Percentiles rank a stretch among this genome's conserved stretches.
Evolutionary conservation across 176 grass and related monocot species (phyloP).

Genomic region (Aegilops bicornis): DNA sequence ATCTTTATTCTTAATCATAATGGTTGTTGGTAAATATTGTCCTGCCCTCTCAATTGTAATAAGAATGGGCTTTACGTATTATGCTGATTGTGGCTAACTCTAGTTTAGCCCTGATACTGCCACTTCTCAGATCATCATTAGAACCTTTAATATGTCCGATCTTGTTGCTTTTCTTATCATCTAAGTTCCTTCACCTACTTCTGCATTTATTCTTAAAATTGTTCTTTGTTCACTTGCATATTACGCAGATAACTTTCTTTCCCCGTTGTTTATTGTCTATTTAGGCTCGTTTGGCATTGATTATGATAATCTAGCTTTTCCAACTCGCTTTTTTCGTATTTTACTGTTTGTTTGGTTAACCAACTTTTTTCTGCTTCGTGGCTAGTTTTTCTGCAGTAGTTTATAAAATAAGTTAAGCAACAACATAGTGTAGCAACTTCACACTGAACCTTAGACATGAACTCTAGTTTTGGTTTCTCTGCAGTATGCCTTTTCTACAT

Average conservation of each 20-base stretch:
- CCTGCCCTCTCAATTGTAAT: not conserved
- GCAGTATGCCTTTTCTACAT: slow-evolving; percentile 10
- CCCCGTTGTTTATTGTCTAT: not conserved
- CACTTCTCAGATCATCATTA: slow-evolving; percentile 3
- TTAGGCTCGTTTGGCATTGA: not conserved
- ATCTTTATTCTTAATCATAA: not conserved
- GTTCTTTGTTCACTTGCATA: not conserved
- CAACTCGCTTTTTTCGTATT: not conserved
- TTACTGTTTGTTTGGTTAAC: not conserved
- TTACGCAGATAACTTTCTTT: not conserved
- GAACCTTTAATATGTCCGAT: not conserved
- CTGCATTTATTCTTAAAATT: not conserved
- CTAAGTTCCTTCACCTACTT: not conserved
- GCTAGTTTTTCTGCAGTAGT: not conserved
- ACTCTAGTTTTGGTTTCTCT: slow-evolving; percentile 24
- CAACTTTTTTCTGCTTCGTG: not conserved
- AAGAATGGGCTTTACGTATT: not conserved
- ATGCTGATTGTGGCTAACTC: not conserved
- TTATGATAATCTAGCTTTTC: not conserved
- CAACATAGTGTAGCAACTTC: not conserved
- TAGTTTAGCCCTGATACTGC: not conserved
- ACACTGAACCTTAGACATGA: not conserved
- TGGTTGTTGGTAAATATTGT: slow-evolving; percentile 1
- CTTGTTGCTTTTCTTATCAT: not conserved
- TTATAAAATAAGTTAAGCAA: not conserved